Evolutionary conservation across 1,284 basidiomycete species (phyloP), one percentile per base, ranked within the genome.

Genomic region (Xerocomus amazonicus): DNA sequence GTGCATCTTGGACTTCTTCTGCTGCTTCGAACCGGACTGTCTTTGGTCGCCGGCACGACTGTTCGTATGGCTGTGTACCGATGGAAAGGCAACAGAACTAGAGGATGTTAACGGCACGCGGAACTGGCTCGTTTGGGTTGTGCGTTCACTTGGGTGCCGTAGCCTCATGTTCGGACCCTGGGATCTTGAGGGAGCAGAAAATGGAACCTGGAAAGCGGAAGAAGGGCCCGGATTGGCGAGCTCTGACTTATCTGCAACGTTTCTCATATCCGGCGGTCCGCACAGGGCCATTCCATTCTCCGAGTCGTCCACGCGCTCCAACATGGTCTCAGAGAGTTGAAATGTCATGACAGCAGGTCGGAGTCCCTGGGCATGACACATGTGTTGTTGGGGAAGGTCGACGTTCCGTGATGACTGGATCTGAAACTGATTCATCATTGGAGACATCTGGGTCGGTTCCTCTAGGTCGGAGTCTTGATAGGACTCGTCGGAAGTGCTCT

Each of bases 1-100:
- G 51, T 80, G 78, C 73, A 77, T 76, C 52, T 79, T 79, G 2
- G 73, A 70, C 50, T 71, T 79, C 58, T 76, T 78, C 10, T 51
- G 47, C 13, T 46, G 57, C 32, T 53, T 65, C 6, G 27, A 6
- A 8, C 51, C 42, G 33, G 52, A 8, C 5, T 44, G 9, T 9
- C 46, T 49, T 36, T 50, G 62, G 32, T 60, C 50, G 16, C 49
- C 32, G 39, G 36, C 3, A 19, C 40, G 39, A 38, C 45, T 13
- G 23, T 47, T 44, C 6, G 36, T n/a, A 8, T 50, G 47, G 52
- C 34, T 54, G 42, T 53, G 46, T 23, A 49, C 12, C 19, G 47
- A 54, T 39, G 53, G 48, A 31, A 45, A 43, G 3, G 48, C 52
- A 28, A 46, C 12, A 9, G 8, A 33, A 38, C 31, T 45, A 38